Percentiles rank a stretch among this genome's conserved stretches.
These are phyloP conservation scores for Echria macrotheca DNA, from an alignment of 495 filamentous ascomycete species.

Conservation along the genomic window DNA sequence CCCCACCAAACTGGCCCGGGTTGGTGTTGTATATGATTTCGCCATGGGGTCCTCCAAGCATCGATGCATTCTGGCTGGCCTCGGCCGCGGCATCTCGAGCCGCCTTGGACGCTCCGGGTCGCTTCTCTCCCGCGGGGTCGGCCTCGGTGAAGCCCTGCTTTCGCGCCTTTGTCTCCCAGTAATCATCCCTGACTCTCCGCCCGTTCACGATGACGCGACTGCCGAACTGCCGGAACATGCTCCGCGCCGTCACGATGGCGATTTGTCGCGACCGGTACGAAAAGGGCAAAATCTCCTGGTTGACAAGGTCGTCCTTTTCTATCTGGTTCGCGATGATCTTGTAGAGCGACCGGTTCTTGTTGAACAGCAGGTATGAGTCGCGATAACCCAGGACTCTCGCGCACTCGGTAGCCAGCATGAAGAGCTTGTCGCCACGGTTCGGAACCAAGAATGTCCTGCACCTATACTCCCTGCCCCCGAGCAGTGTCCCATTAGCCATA, in stretches of 20 bases:
- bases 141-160: slow-evolving; percentile 99
- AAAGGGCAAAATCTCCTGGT: slow-evolving; percentile 92
- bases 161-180: slow-evolving; percentile 94
- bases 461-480: slow-evolving; percentile 80
- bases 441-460: slow-evolving; percentile 93
- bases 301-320: slow-evolving; percentile 94
- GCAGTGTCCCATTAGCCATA: slow-evolving; percentile 69
- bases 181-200: slow-evolving; percentile 89
- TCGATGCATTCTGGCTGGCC: slow-evolving; percentile 40
- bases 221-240: slow-evolving; percentile 99
- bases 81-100: slow-evolving; percentile 71
- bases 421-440: slow-evolving; percentile 83
- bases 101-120: slow-evolving; percentile 80
- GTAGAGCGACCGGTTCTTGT: slow-evolving; percentile 95
- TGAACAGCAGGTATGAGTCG: slow-evolving; percentile 97
- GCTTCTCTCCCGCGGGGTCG: slow-evolving; percentile 92
- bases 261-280: slow-evolving; percentile 98
- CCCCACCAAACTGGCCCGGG: slow-evolving; percentile 51
- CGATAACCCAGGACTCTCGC: slow-evolving; percentile 90
- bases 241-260: slow-evolving; percentile 95
- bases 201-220: slow-evolving; percentile 87
- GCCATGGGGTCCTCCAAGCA: slow-evolving; percentile 58
- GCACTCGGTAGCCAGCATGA: slow-evolving; percentile 98
- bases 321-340: slow-evolving; percentile 97
- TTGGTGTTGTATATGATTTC: slow-evolving; percentile 82